Percentiles rank a stretch among this genome's conserved stretches.
Conservation (phyloP, 2,329 filamentous ascomycete genomes). For the Trichoderma aggressivum region DNA sequence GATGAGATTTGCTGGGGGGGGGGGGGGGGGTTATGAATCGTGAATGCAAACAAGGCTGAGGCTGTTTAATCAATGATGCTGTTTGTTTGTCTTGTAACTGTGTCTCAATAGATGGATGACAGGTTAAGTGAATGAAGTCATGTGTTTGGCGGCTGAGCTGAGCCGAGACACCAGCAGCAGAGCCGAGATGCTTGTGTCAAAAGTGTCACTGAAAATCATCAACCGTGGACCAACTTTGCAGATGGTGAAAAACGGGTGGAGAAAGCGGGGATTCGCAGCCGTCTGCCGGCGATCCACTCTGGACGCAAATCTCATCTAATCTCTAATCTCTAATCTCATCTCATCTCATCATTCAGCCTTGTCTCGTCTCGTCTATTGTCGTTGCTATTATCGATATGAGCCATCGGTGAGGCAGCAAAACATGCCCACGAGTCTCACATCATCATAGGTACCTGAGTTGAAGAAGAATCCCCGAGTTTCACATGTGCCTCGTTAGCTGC, state of each 20-base stretch:
- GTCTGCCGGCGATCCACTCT: constrained; percentile 1
- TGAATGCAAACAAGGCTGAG: neutral
- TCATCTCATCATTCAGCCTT: neutral
- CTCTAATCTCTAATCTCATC: neutral
- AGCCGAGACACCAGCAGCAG: neutral
- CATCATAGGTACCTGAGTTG: neutral
- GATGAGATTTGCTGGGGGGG: neutral
- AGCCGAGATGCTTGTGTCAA: neutral
- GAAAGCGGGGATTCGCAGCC: constrained; percentile 7
- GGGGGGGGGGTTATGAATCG: neutral
- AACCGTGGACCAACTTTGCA: neutral
- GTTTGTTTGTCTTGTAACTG: neutral
- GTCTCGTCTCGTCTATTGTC: neutral
- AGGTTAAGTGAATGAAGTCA: neutral
- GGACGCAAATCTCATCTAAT: neutral
- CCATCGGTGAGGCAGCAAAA: neutral
- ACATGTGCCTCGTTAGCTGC: neutral
- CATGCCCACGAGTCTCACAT: neutral
- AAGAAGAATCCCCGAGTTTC: neutral
- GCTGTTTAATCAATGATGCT: neutral
- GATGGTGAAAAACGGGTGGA: neutral
- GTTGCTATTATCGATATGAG: neutral
- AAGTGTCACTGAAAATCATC: neutral
- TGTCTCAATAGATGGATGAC: neutral
- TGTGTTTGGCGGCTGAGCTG: neutral